phyloP scores from a whole-genome alignment of 73 alveolate genomes.

The Paramecium sonneborni region DNA sequence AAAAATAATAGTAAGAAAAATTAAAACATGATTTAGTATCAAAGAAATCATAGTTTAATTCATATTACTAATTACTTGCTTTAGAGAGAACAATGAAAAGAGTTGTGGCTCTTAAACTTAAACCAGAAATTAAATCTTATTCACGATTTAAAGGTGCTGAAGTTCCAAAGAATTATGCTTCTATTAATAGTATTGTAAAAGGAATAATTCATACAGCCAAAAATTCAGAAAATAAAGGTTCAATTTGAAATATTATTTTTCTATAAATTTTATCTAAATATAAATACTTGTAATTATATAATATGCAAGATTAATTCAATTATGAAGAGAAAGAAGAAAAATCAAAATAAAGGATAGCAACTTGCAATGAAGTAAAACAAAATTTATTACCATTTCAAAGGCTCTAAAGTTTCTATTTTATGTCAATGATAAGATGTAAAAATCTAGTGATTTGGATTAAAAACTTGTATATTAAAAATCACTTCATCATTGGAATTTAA shows the following conservation, averaged over 20 bases:
- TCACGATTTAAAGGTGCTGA: conserved; percentile 25
- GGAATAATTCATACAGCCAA: neutral
- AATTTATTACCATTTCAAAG: neutral
- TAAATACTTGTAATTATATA: too few species aligned
- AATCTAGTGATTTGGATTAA: neutral
- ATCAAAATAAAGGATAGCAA: neutral
- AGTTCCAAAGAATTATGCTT: neutral
- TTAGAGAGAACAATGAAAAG: neutral
- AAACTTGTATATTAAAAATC: neutral
- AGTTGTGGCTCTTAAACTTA: conserved; percentile 3
- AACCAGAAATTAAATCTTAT: conserved; percentile 16
- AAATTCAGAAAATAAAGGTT: neutral
- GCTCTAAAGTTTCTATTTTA: neutral
- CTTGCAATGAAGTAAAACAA: neutral
- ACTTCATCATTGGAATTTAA: neutral
- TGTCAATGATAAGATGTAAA: neutral
- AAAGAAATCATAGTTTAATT: neutral
- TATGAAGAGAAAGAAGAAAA: neutral
- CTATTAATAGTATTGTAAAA: neutral
- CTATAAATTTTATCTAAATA: too few species aligned
- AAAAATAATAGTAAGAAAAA: neutral
- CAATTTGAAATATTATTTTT: neutral
- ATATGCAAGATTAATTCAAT: neutral
- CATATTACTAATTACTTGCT: conserved; percentile 17
- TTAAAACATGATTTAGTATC: neutral